Conservation (phyloP, 768 basidiomycete species). For the Galerina marginata region DNA sequence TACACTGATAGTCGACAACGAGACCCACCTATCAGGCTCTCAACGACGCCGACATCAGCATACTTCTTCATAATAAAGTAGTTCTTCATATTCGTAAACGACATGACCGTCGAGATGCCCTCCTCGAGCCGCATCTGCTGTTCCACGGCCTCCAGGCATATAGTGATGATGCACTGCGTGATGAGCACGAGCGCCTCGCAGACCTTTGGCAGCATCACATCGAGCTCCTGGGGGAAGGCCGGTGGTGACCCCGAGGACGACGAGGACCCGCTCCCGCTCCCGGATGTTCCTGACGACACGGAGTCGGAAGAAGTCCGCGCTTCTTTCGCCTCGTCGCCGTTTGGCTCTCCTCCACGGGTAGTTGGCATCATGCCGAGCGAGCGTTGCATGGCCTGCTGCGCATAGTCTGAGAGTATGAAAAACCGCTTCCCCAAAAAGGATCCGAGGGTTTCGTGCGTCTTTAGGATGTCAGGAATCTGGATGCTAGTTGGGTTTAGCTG, state of each 20-base stretch:
- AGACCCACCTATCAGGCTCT: conserved; percentile 61
- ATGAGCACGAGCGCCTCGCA: conserved; percentile 83
- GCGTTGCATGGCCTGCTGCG: conserved; percentile 54
- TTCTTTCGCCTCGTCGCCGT: neutral
- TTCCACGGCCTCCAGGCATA: conserved; percentile 59
- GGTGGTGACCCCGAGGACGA: conserved; percentile 17
- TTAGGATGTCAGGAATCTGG: conserved; percentile 36
- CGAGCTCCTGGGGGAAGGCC: conserved; percentile 49
- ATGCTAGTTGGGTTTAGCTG: conserved; percentile 36
- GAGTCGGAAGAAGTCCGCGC: conserved; percentile 23
- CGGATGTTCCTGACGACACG: conserved; percentile 12
- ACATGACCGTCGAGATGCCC: conserved; percentile 18
- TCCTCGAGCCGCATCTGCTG: conserved; percentile 25
- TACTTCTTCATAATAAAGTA: conserved; percentile 52
- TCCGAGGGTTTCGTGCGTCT: conserved; percentile 48
- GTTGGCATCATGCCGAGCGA: conserved; percentile 43
- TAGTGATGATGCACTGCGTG: conserved; percentile 74
- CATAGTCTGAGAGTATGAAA: conserved; percentile 64
- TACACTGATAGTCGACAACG: neutral
- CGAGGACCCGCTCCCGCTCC: conserved; percentile 5
- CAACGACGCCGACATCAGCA: conserved; percentile 52
- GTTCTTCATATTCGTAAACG: conserved; percentile 38
- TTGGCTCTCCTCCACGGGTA: conserved; percentile 1
- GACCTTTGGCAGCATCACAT: conserved; percentile 76
- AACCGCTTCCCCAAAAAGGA: conserved; percentile 69